These are phyloP conservation scores for Fusarium cyanostomum DNA, from an alignment of 2,329 filamentous ascomycete genomes.

Conservation along the genomic window DNA sequence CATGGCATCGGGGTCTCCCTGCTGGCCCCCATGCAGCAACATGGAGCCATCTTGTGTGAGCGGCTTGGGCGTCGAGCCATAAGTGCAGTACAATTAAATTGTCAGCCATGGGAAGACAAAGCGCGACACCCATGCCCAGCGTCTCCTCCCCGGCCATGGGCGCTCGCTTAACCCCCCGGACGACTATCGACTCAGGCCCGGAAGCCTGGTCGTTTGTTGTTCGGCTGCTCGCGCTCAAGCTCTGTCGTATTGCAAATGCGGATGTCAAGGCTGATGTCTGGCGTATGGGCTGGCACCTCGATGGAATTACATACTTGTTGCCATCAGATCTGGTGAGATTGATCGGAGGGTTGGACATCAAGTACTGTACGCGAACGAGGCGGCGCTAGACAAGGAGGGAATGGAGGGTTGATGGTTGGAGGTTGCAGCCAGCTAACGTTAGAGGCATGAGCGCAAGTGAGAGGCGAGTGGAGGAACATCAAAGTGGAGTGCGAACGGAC, in stretches of 20 bases:
- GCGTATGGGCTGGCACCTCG: neutral
- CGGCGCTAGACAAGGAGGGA: constrained; percentile 34
- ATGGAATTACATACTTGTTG: neutral
- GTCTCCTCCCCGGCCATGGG: constrained; percentile 19
- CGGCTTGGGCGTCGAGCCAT: constrained; percentile 29
- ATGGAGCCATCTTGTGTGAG: constrained; percentile 15
- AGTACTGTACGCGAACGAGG: constrained; percentile 31
- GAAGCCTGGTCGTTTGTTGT: neutral
- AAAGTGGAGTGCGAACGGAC: constrained; percentile 33
- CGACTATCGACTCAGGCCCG: neutral
- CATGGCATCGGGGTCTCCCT: constrained; percentile 1
- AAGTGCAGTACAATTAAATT: constrained; percentile 16
- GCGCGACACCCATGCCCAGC: constrained; percentile 29
- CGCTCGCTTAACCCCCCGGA: constrained; percentile 6
- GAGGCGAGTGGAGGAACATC: constrained; percentile 28
- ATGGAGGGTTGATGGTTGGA: constrained; percentile 29
- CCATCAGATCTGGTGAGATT: neutral
- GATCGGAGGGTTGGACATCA: constrained; percentile 4
- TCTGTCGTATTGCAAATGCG: neutral
- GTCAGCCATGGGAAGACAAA: constrained; percentile 31
- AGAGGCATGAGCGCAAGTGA: constrained; percentile 10
- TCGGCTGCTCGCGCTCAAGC: neutral
- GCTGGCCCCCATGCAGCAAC: constrained; percentile 22
- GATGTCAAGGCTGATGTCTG: neutral
- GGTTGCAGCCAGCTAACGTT: constrained; percentile 10